A percentile compares a stretch with the other conserved stretches of the same genome.
Conservation (phyloP, 2,329 filamentous ascomycete genomes). For the Periconia digitata region DNA sequence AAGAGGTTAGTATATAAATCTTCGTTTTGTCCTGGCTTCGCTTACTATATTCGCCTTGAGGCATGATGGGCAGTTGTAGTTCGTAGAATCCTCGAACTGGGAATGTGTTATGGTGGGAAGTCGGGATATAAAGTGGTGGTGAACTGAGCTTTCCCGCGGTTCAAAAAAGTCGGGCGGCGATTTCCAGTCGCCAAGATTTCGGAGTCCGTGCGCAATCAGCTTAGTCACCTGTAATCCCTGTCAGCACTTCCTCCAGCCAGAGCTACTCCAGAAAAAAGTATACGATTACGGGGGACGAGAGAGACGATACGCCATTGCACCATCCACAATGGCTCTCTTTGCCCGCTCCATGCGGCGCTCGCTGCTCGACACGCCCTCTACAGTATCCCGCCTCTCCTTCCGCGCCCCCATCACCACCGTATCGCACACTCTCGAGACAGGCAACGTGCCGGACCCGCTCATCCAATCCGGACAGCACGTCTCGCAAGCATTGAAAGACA, state of each 20-base stretch:
- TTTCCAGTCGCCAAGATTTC: constrained; percentile 14
- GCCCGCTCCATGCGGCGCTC: constrained; percentile 63
- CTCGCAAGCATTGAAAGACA: constrained; percentile 26
- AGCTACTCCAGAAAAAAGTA: constrained; percentile 5
- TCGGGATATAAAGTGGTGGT: constrained; percentile 11
- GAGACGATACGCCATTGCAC: constrained; percentile 19
- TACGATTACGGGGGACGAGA: too few species aligned
- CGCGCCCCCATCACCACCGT: constrained; percentile 50
- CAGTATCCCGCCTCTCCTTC: constrained; percentile 56
- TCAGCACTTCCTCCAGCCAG: background rate
- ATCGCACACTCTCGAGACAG: constrained; percentile 42
- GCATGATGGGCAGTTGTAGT: constrained; percentile 54
- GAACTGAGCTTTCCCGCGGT: too few species aligned
- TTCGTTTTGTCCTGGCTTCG: too few species aligned
- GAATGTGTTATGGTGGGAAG: constrained; percentile 5
- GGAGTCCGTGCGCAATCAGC: constrained; percentile 11
- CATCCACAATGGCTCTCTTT: constrained; percentile 41
- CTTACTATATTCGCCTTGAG: constrained; percentile 71
- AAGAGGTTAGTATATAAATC: too few species aligned
- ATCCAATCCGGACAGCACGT: constrained; percentile 52
- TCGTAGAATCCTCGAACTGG: too few species aligned
- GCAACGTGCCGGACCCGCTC: constrained; percentile 42
- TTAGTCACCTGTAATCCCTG: constrained; percentile 14
- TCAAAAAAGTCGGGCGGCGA: constrained; percentile 4
- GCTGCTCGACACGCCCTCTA: constrained; percentile 60